phyloP scores from a whole-genome alignment of 1,284 basidiomycete genomes.

The Moesziomyces globuligerus region DNA sequence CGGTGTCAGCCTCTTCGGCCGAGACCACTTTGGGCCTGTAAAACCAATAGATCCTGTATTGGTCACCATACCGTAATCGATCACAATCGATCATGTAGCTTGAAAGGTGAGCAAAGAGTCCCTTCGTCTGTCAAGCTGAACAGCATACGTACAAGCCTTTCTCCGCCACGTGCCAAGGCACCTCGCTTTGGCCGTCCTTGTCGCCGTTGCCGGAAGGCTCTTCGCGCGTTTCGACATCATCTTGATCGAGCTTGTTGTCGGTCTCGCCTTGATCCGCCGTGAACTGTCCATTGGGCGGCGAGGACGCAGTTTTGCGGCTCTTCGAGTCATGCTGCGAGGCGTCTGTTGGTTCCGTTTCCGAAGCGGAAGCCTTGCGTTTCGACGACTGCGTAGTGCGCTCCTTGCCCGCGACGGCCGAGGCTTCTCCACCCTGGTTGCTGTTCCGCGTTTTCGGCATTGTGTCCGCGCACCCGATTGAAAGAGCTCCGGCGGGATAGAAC shows the following conservation, averaged over 20 bases:
- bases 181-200: conserved; percentile 8
- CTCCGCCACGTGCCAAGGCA: conserved; percentile 37
- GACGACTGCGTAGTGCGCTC: too few relatives aligned
- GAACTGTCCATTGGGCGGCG: too few relatives aligned
- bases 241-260: conserved; percentile 28
- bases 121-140: background rate
- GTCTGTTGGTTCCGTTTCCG: too few relatives aligned
- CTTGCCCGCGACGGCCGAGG: too few relatives aligned
- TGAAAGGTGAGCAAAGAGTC: background rate
- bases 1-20: conserved; percentile 36
- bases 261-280: conserved; percentile 10
- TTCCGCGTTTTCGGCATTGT: too few relatives aligned
- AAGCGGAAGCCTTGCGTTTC: too few relatives aligned
- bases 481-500: too few relatives aligned
- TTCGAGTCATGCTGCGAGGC: too few relatives aligned
- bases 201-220: background rate
- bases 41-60: conserved; percentile 47
- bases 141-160: conserved; percentile 26
- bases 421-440: too few relatives aligned
- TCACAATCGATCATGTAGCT: background rate
- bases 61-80: too few relatives aligned
- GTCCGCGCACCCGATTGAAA: too few relatives aligned
- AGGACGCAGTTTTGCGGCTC: conserved; percentile 16
- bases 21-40: conserved; percentile 52
- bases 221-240: conserved; percentile 28